Conservation (phyloP, 306 rosid genomes). For the Lathyrus aphaca region DNA sequence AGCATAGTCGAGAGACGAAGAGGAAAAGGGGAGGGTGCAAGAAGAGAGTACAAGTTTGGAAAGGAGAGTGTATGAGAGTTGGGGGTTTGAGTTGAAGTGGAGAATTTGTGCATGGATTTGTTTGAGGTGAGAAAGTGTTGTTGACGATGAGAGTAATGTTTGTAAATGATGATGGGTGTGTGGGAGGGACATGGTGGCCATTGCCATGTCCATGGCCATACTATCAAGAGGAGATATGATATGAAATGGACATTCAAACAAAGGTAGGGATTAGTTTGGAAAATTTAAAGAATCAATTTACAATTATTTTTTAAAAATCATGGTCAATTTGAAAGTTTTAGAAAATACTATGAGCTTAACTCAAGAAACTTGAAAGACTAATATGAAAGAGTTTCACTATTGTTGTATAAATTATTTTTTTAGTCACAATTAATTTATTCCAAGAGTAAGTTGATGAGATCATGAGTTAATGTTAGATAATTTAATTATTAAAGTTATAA, state of each 20-base stretch:
- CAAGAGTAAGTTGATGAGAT: too few relatives aligned
- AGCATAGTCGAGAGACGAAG: constrained; percentile 63
- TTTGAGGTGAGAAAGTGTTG: constrained; percentile 55
- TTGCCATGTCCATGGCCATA: background rate
- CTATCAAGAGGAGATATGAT: background rate
- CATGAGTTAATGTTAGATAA: too few relatives aligned
- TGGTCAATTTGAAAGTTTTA: too few relatives aligned
- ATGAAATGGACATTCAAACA: background rate
- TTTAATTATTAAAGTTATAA: too few relatives aligned
- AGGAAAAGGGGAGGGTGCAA: constrained; percentile 44
- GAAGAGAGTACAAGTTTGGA: constrained; percentile 54
- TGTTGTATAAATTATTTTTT: too few relatives aligned
- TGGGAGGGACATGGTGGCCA: constrained; percentile 40
- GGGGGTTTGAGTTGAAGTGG: constrained; percentile 46
- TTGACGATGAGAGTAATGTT: constrained; percentile 51
- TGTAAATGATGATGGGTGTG: constrained; percentile 35
- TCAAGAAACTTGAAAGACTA: too few relatives aligned
- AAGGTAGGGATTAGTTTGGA: too few relatives aligned
- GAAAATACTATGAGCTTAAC: too few relatives aligned
- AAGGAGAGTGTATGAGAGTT: constrained; percentile 52
- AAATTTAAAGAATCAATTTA: too few relatives aligned
- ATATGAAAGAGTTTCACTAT: too few relatives aligned
- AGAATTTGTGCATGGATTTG: constrained; percentile 79
- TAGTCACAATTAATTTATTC: too few relatives aligned
- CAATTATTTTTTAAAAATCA: too few relatives aligned